phyloP scores from a whole-genome alignment of 768 basidiomycete species.

The Naganishia friedmannii region DNA sequence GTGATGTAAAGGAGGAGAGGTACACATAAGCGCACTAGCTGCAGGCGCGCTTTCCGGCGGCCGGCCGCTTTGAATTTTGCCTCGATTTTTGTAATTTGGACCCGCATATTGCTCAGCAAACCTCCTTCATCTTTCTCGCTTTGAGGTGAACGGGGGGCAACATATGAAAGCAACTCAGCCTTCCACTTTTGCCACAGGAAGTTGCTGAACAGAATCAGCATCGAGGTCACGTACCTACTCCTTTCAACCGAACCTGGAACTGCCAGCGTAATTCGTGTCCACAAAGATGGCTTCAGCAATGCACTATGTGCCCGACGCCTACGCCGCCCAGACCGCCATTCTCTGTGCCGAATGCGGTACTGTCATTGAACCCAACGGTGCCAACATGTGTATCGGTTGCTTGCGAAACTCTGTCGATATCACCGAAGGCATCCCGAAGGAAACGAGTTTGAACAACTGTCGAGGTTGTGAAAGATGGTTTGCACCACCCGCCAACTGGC shows the following conservation, averaged over 20 bases:
- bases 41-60: background rate
- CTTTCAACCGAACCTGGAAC: background rate
- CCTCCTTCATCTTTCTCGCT: conserved; percentile 3
- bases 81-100: conserved; percentile 20
- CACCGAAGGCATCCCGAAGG: conserved; percentile 88
- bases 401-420: conserved; percentile 67
- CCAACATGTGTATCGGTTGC: conserved; percentile 47
- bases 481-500: conserved; percentile 84
- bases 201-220: background rate
- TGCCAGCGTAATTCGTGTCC: background rate
- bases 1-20: too few species aligned
- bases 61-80: conserved; percentile 11
- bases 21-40: too few species aligned
- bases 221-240: background rate
- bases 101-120: conserved; percentile 23
- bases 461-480: conserved; percentile 94
- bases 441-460: conserved; percentile 87
- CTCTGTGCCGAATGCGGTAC: conserved; percentile 52
- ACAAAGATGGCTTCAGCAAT: conserved; percentile 33
- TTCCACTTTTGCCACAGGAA: background rate
- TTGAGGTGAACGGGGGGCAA: background rate
- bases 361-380: conserved; percentile 39
- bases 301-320: conserved; percentile 47
- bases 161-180: background rate
- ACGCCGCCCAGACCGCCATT: conserved; percentile 47